Conservation (phyloP, 83 land plant species). For the Thuja plicata region DNA sequence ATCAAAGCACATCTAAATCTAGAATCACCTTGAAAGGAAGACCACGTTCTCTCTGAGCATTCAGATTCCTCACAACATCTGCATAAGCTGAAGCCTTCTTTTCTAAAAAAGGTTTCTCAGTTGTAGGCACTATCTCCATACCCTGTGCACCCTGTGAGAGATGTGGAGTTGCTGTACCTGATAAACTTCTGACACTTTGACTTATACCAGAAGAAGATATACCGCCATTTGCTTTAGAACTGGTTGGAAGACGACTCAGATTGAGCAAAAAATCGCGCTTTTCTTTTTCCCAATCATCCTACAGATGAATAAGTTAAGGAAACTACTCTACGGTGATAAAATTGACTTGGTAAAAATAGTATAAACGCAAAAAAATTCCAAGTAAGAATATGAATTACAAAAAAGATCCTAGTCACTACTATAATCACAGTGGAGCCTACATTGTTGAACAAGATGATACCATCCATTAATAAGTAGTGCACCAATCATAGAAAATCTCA, state of each 20-base stretch:
- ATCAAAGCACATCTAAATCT: background rate
- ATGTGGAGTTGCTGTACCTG: conserved; percentile 38
- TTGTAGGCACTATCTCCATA: conserved; percentile 37
- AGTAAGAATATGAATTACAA: background rate
- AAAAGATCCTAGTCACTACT: background rate
- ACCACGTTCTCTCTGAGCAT: conserved; percentile 80
- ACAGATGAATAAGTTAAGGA: conserved; percentile 11
- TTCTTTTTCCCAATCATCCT: conserved; percentile 98
- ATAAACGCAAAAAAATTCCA: background rate
- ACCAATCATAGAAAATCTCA: background rate
- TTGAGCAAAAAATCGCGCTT: conserved; percentile 88
- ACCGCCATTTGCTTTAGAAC: conserved; percentile 49
- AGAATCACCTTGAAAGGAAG: conserved; percentile 69
- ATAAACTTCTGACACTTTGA: conserved; percentile 38
- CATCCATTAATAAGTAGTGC: background rate
- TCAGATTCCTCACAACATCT: conserved; percentile 69
- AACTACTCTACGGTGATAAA: background rate
- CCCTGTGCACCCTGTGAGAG: conserved; percentile 33
- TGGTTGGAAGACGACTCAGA: conserved; percentile 74
- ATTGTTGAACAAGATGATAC: background rate
- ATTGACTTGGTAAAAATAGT: background rate
- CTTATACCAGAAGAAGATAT: conserved; percentile 28
- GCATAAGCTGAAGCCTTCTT: conserved; percentile 81
- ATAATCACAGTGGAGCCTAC: background rate
- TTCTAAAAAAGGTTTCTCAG: conserved; percentile 44